These are phyloP conservation scores for Caloboletus firmus DNA, from an alignment of 1,284 basidiomycete species.

Conservation along the genomic window DNA sequence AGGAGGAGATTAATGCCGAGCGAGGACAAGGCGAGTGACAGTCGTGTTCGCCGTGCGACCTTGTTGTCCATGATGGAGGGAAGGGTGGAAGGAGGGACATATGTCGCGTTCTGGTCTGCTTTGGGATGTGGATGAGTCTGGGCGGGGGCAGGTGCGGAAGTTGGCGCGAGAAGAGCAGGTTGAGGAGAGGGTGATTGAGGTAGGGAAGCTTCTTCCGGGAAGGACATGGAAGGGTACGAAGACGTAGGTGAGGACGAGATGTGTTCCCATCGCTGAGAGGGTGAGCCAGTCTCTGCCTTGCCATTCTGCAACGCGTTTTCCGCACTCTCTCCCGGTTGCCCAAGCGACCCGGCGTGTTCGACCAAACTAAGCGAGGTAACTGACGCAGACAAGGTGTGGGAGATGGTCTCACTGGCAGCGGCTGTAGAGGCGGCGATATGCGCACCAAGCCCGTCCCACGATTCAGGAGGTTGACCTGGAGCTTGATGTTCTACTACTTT, in stretches of 20 bases:
- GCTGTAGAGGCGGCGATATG: constrained; percentile 30
- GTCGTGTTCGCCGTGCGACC: constrained; percentile 61
- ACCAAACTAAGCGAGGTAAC: constrained; percentile 20
- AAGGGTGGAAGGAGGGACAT: constrained; percentile 58
- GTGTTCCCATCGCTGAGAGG: constrained; percentile 70
- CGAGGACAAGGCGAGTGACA: constrained; percentile 76
- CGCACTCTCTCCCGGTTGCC: constrained; percentile 38
- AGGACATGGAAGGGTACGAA: constrained; percentile 75
- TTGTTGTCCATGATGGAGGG: constrained; percentile 76
- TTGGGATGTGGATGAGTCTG: constrained; percentile 1
- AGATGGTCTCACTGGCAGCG: constrained; percentile 18
- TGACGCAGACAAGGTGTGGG: constrained; percentile 20
- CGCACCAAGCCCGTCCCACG: constrained; percentile 50
- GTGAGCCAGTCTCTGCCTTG: constrained; percentile 28
- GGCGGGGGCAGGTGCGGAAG: constrained; percentile 25
- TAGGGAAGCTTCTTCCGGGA: constrained; percentile 55
- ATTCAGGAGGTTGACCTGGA: constrained; percentile 47
- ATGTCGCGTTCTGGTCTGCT: constrained; percentile 20
- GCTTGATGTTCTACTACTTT: constrained; percentile 29
- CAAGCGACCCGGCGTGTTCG: constrained; percentile 48
- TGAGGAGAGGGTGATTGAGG: constrained; percentile 45
- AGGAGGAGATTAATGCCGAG: constrained; percentile 90
- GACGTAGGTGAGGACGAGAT: constrained; percentile 62
- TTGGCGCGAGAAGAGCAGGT: constrained; percentile 28
- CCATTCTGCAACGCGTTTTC: background rate